Base-by-base conservation (phyloP, 169 alveolate species). In the Plasmodium gaboni region DNA sequence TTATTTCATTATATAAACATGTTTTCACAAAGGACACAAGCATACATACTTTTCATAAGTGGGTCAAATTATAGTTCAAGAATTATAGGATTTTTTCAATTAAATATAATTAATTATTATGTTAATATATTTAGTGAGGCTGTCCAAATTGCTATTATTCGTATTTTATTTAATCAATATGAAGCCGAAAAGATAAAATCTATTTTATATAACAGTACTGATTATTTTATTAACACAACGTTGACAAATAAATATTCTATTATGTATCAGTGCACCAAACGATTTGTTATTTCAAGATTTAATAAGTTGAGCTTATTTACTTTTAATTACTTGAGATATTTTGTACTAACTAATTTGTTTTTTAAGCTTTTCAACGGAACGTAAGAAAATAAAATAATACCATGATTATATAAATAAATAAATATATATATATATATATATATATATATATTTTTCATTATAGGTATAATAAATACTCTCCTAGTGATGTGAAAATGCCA, bases 401-500 rank as follows among this genome's bases (percentile, higher is more conserved):
- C n/a, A 51, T 13, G 17, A 51, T 8, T 13, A 51, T 7, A 42
- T 32, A 28, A 17, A 72, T 15, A 19, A 10, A 38, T 32, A 38
- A 24, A 12, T 13, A 13, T 0, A 26, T 19, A 46, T 3, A 55
- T 12, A 26, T 13, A 50, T 19, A 9, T 68, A 51, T 46, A 70
- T 22, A 17, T 6, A 48, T 38, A 19, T 15, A 48, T 15, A 17
- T 26, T 64, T 6, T 28, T 50, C 1, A 15, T 53, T 55, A 19
- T 51, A 80, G 90, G 13, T 80, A 80, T 46, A 80, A 80, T 26
- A 80, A 80, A 9, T 80, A 67, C 17, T 80, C 90, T 5, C 90
- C 90, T 2, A 80, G 90, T 24, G 90, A 80, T 61, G 80, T 80
- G 72, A 65, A 80, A 46, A 80, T 80, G 90, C 90, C 90, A 19